phyloP scores from a whole-genome alignment of 345 rosid genomes.

The Eucalyptus tenuipes region DNA sequence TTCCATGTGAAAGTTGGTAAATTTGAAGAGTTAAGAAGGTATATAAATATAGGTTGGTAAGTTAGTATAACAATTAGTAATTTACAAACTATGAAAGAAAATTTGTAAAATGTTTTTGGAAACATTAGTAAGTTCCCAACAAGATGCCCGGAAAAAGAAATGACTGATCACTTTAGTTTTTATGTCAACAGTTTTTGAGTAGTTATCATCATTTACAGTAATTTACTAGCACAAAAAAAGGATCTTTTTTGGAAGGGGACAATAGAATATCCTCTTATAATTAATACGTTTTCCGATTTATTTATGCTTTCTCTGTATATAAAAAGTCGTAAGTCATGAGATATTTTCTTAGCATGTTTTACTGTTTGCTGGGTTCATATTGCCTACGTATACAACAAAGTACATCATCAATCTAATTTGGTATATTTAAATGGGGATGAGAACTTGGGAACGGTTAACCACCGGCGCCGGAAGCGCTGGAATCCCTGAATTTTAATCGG shows the following conservation, averaged over 20 bases:
- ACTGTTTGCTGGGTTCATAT: background rate
- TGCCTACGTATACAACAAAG: background rate
- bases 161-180: background rate
- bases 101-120: background rate
- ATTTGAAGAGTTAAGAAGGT: background rate
- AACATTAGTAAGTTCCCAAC: background rate
- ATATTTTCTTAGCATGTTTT: background rate
- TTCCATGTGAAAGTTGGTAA: background rate
- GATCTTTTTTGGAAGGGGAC: background rate
- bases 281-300: background rate
- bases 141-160: background rate
- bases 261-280: background rate
- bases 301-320: background rate
- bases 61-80: background rate
- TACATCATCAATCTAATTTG: constrained; percentile 10
- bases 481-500: constrained; percentile 59
- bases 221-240: background rate
- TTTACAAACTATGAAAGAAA: background rate
- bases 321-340: background rate
- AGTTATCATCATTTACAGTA: background rate
- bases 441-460: constrained; percentile 42
- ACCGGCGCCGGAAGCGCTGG: constrained; percentile 38
- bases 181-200: background rate
- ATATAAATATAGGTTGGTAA: background rate
- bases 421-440: constrained; percentile 36